Evolutionary conservation across 2,329 filamentous ascomycete species (phyloP), one percentile per base, ranked within the genome.

Genomic region (Berkeleyomyces basicola): DNA sequence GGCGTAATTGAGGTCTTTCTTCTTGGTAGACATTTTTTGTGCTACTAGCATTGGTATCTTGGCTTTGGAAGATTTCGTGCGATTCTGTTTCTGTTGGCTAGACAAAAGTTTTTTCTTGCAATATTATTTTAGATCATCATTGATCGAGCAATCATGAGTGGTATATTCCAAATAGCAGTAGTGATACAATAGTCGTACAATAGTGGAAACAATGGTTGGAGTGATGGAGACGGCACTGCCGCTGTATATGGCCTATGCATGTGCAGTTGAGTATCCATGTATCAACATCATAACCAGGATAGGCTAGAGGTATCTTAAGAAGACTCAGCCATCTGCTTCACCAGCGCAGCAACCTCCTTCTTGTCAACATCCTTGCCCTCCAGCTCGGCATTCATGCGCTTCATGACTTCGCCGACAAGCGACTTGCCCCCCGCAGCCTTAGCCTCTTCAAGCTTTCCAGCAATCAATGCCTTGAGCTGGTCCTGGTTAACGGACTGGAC

Each of bases 351-450:
- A 58, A 90, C 74, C 66, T 80, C 77, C 61, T 77, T 78, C 72
- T 78, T 82, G 69, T 89, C 82, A 43, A 87, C 78, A 46, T 80
- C 77, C 72, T 84, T 84, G 43, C 82, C 85, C 64, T 83, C 80
- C 37, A 88, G 72, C 37, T 74, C 73, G 3, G 75, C 73, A 61
- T 82, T 72, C 9, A 87, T 71, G 65, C 74, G 77, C 75, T 83
- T 86, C 79, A 90, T 80, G 7, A 86, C 78, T 63, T 81, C 77
- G 3, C 85, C 83, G 66, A 84, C 72, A 58, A 77, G 71, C 11
- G 76, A 69, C 70, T 82, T 82, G 58, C 68, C 69, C 7, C 70
- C 71, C 3, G 67, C 69, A 43, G 77, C 79, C 68, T 75, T 78
- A 63, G 82, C 72, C 40, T 74, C 76, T 37, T 77, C 76, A 31